Percentiles rank a stretch among this genome's conserved stretches.
These are phyloP conservation scores for Alternaria sp. DNA, from an alignment of 2,329 filamentous ascomycete genomes.

Conservation along the genomic window DNA sequence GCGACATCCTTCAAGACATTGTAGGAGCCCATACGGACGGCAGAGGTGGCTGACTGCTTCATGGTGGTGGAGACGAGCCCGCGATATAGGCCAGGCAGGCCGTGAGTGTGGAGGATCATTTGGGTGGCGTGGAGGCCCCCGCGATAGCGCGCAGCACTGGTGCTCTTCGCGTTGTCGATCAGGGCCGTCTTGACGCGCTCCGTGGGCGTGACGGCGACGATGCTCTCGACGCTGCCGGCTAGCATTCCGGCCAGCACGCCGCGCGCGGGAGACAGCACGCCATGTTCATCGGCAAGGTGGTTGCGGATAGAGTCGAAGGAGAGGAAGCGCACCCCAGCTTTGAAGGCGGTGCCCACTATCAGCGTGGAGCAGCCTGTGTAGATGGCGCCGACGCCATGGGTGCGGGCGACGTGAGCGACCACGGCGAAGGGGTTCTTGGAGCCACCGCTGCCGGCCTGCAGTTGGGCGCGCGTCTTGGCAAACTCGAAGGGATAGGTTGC, in stretches of 20 bases:
- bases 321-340: constrained; percentile 41
- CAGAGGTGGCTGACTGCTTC: constrained; percentile 58
- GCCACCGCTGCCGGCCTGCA: constrained; percentile 16
- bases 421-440: constrained; percentile 30
- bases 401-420: constrained; percentile 22
- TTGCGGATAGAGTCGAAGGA: constrained; percentile 39
- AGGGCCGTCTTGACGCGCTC: constrained; percentile 42
- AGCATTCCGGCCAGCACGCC: constrained; percentile 37
- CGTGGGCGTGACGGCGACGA: constrained; percentile 40
- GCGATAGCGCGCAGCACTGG: constrained; percentile 23
- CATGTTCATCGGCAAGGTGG: constrained; percentile 32
- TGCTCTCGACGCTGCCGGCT: constrained; percentile 35
- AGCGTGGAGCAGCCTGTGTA: constrained; percentile 42
- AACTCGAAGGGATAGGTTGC: constrained; percentile 52
- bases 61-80: constrained; percentile 55
- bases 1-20: constrained; percentile 53
- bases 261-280: constrained; percentile 30
- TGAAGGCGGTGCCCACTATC: constrained; percentile 38
- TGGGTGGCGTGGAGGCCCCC: constrained; percentile 25
- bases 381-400: constrained; percentile 34
- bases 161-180: constrained; percentile 41
- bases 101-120: constrained; percentile 48
- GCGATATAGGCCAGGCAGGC: constrained; percentile 53
- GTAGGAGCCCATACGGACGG: constrained; percentile 58
- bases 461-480: constrained; percentile 42